Base-by-base conservation (phyloP, 768 basidiomycete species). In the Pleurotus tuber-regium region DNA sequence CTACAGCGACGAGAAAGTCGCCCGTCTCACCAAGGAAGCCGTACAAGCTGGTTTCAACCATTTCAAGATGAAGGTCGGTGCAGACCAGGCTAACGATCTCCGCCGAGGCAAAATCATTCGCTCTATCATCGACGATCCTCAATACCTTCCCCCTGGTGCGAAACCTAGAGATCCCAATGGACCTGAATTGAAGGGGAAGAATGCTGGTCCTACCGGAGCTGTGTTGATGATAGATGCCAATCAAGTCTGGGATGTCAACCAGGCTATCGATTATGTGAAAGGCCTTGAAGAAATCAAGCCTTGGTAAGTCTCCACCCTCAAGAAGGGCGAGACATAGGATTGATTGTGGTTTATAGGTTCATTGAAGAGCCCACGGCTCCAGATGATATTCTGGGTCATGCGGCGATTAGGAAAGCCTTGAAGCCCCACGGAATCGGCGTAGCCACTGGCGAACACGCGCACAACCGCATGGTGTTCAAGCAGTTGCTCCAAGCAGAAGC, bases 31-130 rank as follows among this genome's bases (percentile, higher is more conserved):
- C 7, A 84, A 84, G 61, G 91, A 94, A 63, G 90, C 93, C 26
- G 76, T 98, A 46, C 69, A 78, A 19, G 82, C 79, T 38, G 95
- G 95, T 18, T 98, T 98, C 81, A 96, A 92, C 71, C 94, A 97
- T 72, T 98, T 98, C 82, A 98, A 98, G 72, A 94, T 98, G 86
- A 98, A 98, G 74, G 96, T 98, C 57, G 96, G 96, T 48, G 86
- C 88, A 21, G 78, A 89, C 68, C 75, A 81, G 51, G 79, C 83
- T 31, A 83, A 86, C 64, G 96, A 97, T 69, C 73, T 94, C 46
- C 86, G 92, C 43, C 85, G 95, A 49, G 92, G 92, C 18, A 80
- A 79, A 60, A 77, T 98, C 61, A 95, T 98, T 59, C 85, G 96
- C 51, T 91, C 89, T 41, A 89, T 98, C 69, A 97, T 98, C 65